Evolutionary conservation across 2,329 filamentous ascomycete genomes (phyloP), one percentile per base, ranked within the genome.

Genomic region (Penicillium sp.): DNA sequence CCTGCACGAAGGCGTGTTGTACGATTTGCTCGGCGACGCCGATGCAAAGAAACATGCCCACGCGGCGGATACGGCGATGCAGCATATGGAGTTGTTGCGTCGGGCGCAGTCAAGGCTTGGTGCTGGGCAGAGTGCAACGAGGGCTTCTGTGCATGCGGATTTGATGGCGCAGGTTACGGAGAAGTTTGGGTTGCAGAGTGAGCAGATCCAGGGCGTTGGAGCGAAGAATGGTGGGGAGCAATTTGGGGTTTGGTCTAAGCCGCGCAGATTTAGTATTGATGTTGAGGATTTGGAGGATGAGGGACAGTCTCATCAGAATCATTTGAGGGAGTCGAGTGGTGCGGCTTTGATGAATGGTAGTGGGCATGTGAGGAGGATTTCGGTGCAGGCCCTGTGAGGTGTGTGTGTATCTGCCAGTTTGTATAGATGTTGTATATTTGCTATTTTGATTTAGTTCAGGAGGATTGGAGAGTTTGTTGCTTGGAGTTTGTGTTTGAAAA

Each of bases 181-280:
- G 39, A 67, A 66, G 23, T 71, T 71, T 36, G 68, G 67, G 0
- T 29, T 71, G 10, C 51, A 66, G 14, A 45, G 54, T 10, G 56
- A 62, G 21, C 57, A 66, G 52, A 58, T 70, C 3, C 43, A 66
- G 52, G 58, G 55, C 5, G 58, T 58, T 7, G 51, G 62, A 1
- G 57, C 52, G 21, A 48, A 59, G 1, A 54, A 71, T 52, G 66
- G 67, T 1, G 60, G 61, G 2, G 59, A 59, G 6, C 10, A 49
- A 3, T 65, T 69, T 23, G 68, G 69, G 9, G 57, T 71, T 53
- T 71, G 69, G 69, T 64, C 69, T 29, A 66, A 62, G 29, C 69
- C 69, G 5, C 58, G 69, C 29, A 65, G 69, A 18, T 71, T 71
- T 31, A 71, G 68, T 40, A 56, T 71, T 48, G 69, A 71, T 51